Conservation (phyloP, 495 filamentous ascomycete species). For the Xanthoparmelia taractica region DNA sequence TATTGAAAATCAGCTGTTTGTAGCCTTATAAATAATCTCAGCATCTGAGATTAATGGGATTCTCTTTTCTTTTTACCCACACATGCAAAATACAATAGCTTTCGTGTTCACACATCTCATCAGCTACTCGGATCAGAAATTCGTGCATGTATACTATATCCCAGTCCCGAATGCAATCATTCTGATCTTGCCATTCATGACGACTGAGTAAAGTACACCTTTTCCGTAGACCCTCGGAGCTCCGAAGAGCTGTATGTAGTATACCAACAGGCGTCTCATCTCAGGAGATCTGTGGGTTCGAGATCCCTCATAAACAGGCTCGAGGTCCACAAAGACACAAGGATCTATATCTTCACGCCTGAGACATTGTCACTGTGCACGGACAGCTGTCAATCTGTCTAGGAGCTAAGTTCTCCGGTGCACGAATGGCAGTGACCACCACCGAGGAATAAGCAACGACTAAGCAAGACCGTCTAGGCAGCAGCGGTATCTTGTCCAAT, state of each 20-base stretch:
- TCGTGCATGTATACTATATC: too few species aligned
- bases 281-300: not conserved
- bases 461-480: not conserved
- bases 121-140: too few species aligned
- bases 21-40: too few species aligned
- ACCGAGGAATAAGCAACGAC: not conserved
- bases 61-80: too few species aligned
- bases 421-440: not conserved
- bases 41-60: too few species aligned
- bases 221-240: not conserved
- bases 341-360: not conserved
- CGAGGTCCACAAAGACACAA: not conserved
- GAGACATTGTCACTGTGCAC: not conserved
- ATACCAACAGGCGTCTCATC: not conserved
- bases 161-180: too few species aligned
- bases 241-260: not conserved
- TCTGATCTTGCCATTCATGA: too few species aligned
- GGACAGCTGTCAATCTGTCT: not conserved
- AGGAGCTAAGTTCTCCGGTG: not conserved
- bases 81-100: too few species aligned
- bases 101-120: too few species aligned
- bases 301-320: not conserved
- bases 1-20: too few species aligned
- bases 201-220: too few species aligned
- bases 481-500: not conserved